Percentiles rank a stretch among this genome's conserved stretches.
Evolutionary conservation across 495 filamentous ascomycete species (phyloP).

Genomic region (Aspergillus nanangensis): DNA sequence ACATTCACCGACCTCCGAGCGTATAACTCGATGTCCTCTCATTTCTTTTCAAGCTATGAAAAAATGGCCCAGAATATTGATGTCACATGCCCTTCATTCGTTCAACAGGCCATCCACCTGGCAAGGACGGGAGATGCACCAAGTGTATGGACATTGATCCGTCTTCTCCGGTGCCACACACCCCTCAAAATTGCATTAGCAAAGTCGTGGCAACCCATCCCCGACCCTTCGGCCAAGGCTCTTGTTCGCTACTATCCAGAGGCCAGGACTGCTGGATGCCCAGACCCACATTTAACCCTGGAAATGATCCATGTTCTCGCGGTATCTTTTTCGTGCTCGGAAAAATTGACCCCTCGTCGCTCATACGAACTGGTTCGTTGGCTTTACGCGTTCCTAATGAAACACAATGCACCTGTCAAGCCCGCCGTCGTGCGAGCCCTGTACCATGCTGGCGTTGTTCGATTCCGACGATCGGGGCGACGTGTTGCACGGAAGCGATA

Average conservation of each 20-base stretch:
- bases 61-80: constrained; percentile 30
- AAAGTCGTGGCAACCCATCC: constrained; percentile 26
- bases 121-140: constrained; percentile 30
- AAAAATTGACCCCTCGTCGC: constrained; percentile 27
- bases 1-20: constrained; percentile 23
- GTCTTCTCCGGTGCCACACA: constrained; percentile 33
- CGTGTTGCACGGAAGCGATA: constrained; percentile 25
- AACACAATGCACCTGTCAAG: constrained; percentile 34
- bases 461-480: constrained; percentile 28
- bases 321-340: constrained; percentile 26
- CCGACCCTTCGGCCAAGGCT: constrained; percentile 25
- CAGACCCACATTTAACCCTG: constrained; percentile 34
- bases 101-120: constrained; percentile 23
- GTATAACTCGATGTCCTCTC: constrained; percentile 20
- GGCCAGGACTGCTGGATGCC: constrained; percentile 14
- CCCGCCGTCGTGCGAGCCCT: constrained; percentile 37
- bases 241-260: constrained; percentile 27
- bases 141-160: constrained; percentile 28
- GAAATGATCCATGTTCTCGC: constrained; percentile 38
- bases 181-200: constrained; percentile 36
- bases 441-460: constrained; percentile 43
- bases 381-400: constrained; percentile 34
- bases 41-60: constrained; percentile 27
- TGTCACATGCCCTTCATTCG: constrained; percentile 26
- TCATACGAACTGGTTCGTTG: constrained; percentile 34